These are phyloP conservation scores for Meyerozyma smithsonii DNA, from an alignment of 1,139 yeast genomes.

Conservation along the genomic window DNA sequence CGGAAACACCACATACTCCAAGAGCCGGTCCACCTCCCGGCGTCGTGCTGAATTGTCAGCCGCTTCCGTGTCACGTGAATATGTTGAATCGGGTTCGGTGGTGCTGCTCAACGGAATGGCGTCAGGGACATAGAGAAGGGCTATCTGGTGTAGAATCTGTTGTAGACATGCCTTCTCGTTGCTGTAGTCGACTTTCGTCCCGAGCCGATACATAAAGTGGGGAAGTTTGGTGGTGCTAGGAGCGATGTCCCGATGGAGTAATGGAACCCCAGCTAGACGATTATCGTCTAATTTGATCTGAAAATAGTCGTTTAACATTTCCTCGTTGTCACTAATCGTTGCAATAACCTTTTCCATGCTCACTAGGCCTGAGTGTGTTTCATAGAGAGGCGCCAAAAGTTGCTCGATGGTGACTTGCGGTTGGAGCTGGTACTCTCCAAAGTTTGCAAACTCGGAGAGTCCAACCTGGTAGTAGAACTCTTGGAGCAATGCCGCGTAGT, in stretches of 20 bases:
- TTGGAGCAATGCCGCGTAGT: constrained; percentile 64
- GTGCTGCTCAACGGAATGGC: constrained; percentile 27
- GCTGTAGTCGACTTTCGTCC: constrained; percentile 54
- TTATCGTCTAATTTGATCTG: constrained; percentile 38
- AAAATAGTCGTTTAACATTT: constrained; percentile 83
- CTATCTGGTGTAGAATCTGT: constrained; percentile 62
- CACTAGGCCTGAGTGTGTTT: constrained; percentile 14
- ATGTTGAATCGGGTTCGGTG: constrained; percentile 9
- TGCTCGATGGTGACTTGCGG: constrained; percentile 30
- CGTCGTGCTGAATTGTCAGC: constrained; percentile 12
- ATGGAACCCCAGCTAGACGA: constrained; percentile 54
- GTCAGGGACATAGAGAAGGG: constrained; percentile 72
- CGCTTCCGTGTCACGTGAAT: constrained; percentile 12
- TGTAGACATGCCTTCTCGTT: constrained; percentile 65
- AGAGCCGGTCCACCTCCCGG: constrained; percentile 20
- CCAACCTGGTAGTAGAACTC: constrained; percentile 82
- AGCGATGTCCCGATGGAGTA: constrained; percentile 55
- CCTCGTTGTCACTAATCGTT: constrained; percentile 46
- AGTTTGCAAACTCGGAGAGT: constrained; percentile 74
- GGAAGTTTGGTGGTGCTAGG: constrained; percentile 69
- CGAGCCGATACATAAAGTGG: constrained; percentile 59
- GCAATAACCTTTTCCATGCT: constrained; percentile 18
- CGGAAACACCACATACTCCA: constrained; percentile 67
- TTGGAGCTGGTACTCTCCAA: constrained; percentile 56
- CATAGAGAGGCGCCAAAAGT: constrained; percentile 25